phyloP scores from a whole-genome alignment of 768 basidiomycete species.

The Podaxis pistillaris region DNA sequence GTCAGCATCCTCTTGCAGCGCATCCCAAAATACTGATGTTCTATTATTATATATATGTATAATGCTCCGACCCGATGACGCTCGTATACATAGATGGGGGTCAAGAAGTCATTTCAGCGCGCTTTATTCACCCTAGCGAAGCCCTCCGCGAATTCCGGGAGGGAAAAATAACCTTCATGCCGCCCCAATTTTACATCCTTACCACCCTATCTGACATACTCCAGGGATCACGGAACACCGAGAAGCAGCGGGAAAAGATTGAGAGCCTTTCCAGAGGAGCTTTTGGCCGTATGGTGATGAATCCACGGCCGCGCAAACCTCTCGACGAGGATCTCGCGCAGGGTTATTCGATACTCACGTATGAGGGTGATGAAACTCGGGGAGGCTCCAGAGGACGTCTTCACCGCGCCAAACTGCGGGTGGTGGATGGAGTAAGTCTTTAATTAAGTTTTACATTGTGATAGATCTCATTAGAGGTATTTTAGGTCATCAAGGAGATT shows the following conservation, averaged over 20 bases:
- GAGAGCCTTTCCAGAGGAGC: conserved; percentile 45
- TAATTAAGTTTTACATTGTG: conserved; percentile 1
- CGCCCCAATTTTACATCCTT: conserved; percentile 73
- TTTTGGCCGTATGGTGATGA: conserved; percentile 64
- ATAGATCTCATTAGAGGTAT: conserved; percentile 1
- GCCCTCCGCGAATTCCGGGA: conserved; percentile 52
- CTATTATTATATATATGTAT: neutral
- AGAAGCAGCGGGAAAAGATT: conserved; percentile 45
- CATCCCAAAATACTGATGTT: neutral
- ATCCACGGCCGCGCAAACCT: conserved; percentile 34
- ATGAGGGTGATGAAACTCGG: conserved; percentile 69
- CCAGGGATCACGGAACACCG: conserved; percentile 36
- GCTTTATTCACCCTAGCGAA: conserved; percentile 56
- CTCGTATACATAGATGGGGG: conserved; percentile 46
- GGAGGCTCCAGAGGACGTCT: conserved; percentile 58
- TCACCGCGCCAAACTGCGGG: conserved; percentile 54
- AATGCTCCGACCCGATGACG: neutral
- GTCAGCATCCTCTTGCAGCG: conserved; percentile 23
- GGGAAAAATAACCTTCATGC: conserved; percentile 60
- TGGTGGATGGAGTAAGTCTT: conserved; percentile 48
- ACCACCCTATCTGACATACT: conserved; percentile 58
- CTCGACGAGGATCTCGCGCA: conserved; percentile 36
- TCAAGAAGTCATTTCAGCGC: conserved; percentile 65
- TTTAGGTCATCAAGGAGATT: conserved; percentile 51
- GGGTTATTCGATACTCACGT: conserved; percentile 51